Evolutionary conservation across 148 eudicot species (phyloP), one percentile per base, ranked within the genome.

Genomic region (Oxyria digyna): DNA sequence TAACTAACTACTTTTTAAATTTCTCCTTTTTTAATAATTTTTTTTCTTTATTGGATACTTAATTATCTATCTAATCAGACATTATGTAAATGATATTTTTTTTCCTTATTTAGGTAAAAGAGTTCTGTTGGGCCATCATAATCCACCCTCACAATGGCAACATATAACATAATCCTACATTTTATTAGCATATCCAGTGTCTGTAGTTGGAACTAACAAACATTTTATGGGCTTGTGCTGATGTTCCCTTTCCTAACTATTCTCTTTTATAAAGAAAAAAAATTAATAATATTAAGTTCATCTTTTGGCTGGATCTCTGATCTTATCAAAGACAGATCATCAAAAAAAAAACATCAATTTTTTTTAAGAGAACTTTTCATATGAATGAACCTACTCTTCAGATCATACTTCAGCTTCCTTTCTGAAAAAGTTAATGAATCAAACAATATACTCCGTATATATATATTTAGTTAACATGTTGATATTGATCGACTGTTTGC

Each of bases 201-300:
- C 62, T 23, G 62, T 54, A 54, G 62, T 24, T 54, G 62, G 62
- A 54, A 23, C 62, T 24, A 54, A 54, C 62, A 54, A 54, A 24
- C 62, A 54, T 54, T 54, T 54, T 54, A 54, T 54, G 62, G 62
- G 62, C 62, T 54, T 54, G 62, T 54, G 62, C 62, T 54, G 31
- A 54, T 54, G 62, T 54, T 31, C 62, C 62, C 31, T 54, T 54
- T 54, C 62, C 31, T 54, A 54, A 54, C 62, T 54, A 54, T 23
- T 49, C 62, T 9, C 13, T n/a, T n/a, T n/a, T 46, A 46, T 46
- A 2, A 0, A n/a, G n/a, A n/a, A 46, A 46, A 15, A 17, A 5
- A 17, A n/a, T 46, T 46, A 46, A 46, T 46, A 54, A 9, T 23
- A 24, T 12, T 54, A 24, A 54, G 32, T 21, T 54, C 62, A 54